Base-by-base conservation (phyloP, 2,329 filamentous ascomycete genomes). In the Paraconiothyrium brasiliense region DNA sequence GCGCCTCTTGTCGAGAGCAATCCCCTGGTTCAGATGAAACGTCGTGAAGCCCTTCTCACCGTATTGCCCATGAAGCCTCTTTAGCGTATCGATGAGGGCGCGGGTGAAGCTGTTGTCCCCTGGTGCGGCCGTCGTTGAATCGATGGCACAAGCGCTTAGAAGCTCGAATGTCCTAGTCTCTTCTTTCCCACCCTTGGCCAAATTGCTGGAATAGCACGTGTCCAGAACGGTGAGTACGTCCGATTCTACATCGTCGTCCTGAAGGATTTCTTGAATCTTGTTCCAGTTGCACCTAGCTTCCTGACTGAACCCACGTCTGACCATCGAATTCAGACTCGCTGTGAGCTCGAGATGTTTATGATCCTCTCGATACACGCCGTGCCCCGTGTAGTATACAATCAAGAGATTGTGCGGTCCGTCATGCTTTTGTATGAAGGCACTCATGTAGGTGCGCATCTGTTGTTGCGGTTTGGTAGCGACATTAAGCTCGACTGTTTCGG, bases 351-450 rank as follows among this genome's bases (percentile, higher is more conserved):
- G 58, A 20, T 61, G 63, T 30, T 74, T 67, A 10, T 59, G 60
- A 8, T 67, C 57, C 1, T 74, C 68, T 1, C 59, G 41, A 44
- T 67, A 78, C 0, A 68, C 58, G 14, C 77, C 76, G 59, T 80
- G 78, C 0, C 79, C 79, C 2, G 75, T 80, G 56, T 80, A 81
- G 66, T 80, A 81, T 22, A 80, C 67, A 35, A 79, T 78, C 34
- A 79, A 62, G 4, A 78, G 65, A 44, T 71, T 77, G 50, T 75
- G 66, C 1, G 71, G 69, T 3, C 73, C 75, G 39, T 77, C 69
- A 39, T 77, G 57, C 22, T 71, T 65, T 5, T 65, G 59, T 10
- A 76, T 62, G 57, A 80, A 79, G 0, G 57, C 48, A 49, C 58
- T 67, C 46, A 80, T 48, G n/a, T 71, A 62, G 0, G 54, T 57